These are phyloP conservation scores for Teunomyces funiuensis DNA, from an alignment of 805 yeast genomes.

Conservation along the genomic window DNA sequence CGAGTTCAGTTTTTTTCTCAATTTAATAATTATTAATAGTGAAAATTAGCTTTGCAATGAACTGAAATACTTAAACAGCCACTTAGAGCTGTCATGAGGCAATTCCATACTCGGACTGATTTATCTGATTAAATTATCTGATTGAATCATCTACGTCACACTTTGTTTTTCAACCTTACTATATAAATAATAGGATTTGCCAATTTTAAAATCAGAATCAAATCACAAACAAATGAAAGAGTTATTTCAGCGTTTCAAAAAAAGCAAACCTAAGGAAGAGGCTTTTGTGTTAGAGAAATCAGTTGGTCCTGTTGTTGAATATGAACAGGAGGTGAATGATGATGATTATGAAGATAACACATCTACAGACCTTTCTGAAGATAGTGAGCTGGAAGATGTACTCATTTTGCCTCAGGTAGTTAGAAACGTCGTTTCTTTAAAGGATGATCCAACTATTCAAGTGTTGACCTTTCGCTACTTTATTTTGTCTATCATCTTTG, in stretches of 20 bases:
- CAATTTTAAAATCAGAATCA: too few species aligned
- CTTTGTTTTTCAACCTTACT: too few species aligned
- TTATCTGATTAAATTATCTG: background rate
- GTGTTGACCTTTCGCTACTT: slow-evolving; percentile 37
- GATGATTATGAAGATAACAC: slow-evolving; percentile 4
- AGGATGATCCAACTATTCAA: slow-evolving; percentile 23
- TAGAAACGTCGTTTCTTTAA: slow-evolving; percentile 29
- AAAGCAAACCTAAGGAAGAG: background rate
- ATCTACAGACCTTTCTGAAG: slow-evolving; percentile 2
- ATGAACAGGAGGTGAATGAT: background rate
- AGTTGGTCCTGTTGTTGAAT: background rate
- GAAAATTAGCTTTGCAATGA: background rate
- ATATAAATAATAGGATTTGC: too few species aligned
- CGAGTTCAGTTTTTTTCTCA: background rate
- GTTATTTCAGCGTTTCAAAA: too few species aligned
- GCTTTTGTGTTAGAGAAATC: background rate
- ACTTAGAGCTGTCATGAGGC: background rate
- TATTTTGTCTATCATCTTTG: slow-evolving; percentile 31
- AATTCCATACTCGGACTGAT: slow-evolving; percentile 4
- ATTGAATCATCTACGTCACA: background rate
- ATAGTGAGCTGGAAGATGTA: slow-evolving; percentile 18
- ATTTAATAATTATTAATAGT: background rate
- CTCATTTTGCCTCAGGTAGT: slow-evolving; percentile 29
- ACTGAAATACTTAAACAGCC: background rate
- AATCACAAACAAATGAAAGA: too few species aligned